phyloP scores from a whole-genome alignment of 1,139 yeast genomes.

The Magnusiomyces magnusii region DNA sequence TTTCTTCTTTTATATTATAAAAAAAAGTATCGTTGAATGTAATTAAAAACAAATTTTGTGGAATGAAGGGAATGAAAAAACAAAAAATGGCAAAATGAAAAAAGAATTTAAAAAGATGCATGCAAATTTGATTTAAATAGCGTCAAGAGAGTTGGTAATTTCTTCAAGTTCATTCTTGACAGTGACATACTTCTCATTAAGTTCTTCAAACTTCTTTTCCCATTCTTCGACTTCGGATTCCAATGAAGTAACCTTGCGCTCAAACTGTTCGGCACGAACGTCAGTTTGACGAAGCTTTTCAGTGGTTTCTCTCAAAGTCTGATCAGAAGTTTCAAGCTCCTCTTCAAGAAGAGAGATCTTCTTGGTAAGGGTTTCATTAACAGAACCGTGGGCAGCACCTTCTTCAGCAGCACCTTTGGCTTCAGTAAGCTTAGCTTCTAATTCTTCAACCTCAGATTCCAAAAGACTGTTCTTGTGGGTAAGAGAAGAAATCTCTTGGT shows the following conservation, averaged over 20 bases:
- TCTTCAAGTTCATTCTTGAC: constrained; percentile 92
- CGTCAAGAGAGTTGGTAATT: constrained; percentile 88
- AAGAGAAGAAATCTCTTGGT: constrained; percentile 88
- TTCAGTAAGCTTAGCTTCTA: constrained; percentile 71
- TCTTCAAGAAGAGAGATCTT: constrained; percentile 90
- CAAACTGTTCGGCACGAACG: constrained; percentile 93
- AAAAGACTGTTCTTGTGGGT: constrained; percentile 86
- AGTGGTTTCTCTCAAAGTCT: constrained; percentile 87
- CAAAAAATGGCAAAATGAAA: background rate
- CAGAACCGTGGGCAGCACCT: constrained; percentile 78
- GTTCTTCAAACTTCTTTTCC: constrained; percentile 88
- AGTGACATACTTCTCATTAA: constrained; percentile 67
- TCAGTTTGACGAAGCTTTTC: constrained; percentile 94
- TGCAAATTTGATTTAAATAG: constrained; percentile 39
- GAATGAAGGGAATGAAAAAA: background rate
- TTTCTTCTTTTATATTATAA: too few relatives aligned
- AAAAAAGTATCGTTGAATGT: background rate
- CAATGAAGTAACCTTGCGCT: constrained; percentile 86
- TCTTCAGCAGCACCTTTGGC: constrained; percentile 89
- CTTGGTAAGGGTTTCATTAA: constrained; percentile 86
- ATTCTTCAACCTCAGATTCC: constrained; percentile 85
- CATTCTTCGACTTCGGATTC: constrained; percentile 89
- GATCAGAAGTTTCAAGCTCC: constrained; percentile 88
- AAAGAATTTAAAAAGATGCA: background rate
- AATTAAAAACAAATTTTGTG: background rate